Evolutionary conservation across 805 yeast species (phyloP).

Genomic region (Candida xiaguanensis): DNA sequence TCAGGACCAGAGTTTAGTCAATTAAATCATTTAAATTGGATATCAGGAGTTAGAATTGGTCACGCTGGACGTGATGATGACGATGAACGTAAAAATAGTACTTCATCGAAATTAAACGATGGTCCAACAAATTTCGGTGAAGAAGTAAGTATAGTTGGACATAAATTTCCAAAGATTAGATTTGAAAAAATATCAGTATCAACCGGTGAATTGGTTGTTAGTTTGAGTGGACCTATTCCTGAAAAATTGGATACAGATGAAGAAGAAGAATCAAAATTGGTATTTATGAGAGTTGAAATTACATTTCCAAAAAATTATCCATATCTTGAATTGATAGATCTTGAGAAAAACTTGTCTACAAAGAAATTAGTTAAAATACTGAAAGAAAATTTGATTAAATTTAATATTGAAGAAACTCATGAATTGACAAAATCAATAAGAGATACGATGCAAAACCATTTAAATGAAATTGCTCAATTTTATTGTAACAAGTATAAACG

Average conservation of each 20-base stretch:
- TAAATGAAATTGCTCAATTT: conserved; percentile 53
- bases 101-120: conserved; percentile 15
- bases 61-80: conserved; percentile 34
- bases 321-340: conserved; percentile 41
- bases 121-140: conserved; percentile 74
- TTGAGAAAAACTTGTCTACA: conserved; percentile 8
- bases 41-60: conserved; percentile 85
- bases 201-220: conserved; percentile 71
- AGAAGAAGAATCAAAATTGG: conserved; percentile 21
- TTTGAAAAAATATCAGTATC: conserved; percentile 88
- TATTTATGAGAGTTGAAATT: conserved; percentile 69
- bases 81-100: conserved; percentile 19
- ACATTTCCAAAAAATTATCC: conserved; percentile 77
- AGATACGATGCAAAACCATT: conserved; percentile 45
- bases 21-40: conserved; percentile 79
- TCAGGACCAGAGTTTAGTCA: conserved; percentile 33
- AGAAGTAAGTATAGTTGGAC: conserved; percentile 85
- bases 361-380: conserved; percentile 17
- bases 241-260: not conserved
- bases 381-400: conserved; percentile 28
- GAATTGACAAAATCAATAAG: conserved; percentile 52
- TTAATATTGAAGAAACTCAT: conserved; percentile 75
- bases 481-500: conserved; percentile 52
- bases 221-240: conserved; percentile 61
- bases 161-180: conserved; percentile 78